Evolutionary conservation across 2,329 filamentous ascomycete species (phyloP), one percentile per base, ranked within the genome.

Genomic region (Colletotrichum siamense): DNA sequence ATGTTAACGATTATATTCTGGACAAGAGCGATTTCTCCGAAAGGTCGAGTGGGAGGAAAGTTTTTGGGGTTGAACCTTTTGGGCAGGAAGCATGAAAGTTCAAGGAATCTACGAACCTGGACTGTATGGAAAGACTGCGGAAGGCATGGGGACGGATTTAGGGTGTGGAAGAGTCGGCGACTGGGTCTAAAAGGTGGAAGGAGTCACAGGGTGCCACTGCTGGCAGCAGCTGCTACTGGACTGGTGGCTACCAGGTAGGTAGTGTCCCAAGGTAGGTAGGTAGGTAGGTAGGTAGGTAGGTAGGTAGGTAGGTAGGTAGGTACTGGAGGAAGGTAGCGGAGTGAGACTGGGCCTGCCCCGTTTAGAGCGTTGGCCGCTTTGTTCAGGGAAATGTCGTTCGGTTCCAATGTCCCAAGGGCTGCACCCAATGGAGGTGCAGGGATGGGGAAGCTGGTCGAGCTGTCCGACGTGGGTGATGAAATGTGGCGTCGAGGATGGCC

Each of bases 401-500:
- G 61, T 75, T 75, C 61, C 26, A 62, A 22, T 59, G 44, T 52
- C 44, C 44, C 44, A 32, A 62, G 59, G 59, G 59, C 59, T 49
- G 70, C 57, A 69, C 64, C 73, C 73, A 76, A 73, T 73, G 30
- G 70, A 26, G 26, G 73, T 34, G 64, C 70, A 64, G 36, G 73
- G 73, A 76, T 69, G 73, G 64, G 64, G 73, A 73, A 76, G 73
- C 73, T 76, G 70, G 70, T 73, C 59, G 22, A 76, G 70, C 73
- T 76, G 69, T 64, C 59, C 55, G 62, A 36, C n/a, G 39, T 73
- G 73, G 70, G 73, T 69, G 64, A 76, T 76, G 70, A 65, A 76
- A 73, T 76, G 73, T 76, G 73, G 70, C 73, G 70, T 73, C 59
- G 55, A 61, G 59, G 44, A 69, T 65, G 57, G 64, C 63, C 44